Base-by-base conservation (phyloP, 805 yeast species). In the Starmerella vaccinii region DNA sequence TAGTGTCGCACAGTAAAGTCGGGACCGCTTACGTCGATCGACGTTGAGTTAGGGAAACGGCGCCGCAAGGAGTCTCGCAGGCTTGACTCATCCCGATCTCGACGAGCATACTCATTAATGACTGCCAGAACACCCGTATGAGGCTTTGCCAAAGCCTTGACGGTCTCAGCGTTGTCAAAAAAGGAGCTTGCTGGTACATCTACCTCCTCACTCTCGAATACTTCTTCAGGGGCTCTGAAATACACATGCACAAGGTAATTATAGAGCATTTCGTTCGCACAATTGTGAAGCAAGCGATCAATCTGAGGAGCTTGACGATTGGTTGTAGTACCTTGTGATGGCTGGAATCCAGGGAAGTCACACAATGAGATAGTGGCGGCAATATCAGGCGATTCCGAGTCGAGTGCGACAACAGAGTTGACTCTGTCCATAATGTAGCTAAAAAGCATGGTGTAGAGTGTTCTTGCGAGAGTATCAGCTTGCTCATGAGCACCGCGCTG, bases 1-100 rank as follows among this genome's bases (percentile, higher is more conserved):
- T 74, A 78, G 60, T 78, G 83, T 35, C 75, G 69, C 9, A 78
- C 70, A 9, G 75, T 63, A 57, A 78, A 77, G 1, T 78, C 75
- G 49, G 65, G 63, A 45, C 70, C 68, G 27, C 69, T 65, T 10
- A 63, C 55, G 18, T 57, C 58, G 18, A 67, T 57, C 6, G 60
- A 53, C 3, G 59, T 48, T 23, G 64, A 59, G 43, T 65, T 60
- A 27, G 60, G 62, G 47, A 63, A 69, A 10, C 73, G 57, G 33
- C 63, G 59, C 5, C 59, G 44, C 34, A 70, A 48, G 2, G 66
- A 48, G 15, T 62, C 67, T 32, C 67, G 49, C 22, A 70, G 61
- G 15, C 61, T 59, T 8, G 51, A 15, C 32, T 63, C 64, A 10
- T 65, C 63, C 46, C 66, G 64, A 41, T 65, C 68, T 9, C 66